Conservation (phyloP, 2,329 filamentous ascomycete genomes). For the Rutstroemia sp. region DNA sequence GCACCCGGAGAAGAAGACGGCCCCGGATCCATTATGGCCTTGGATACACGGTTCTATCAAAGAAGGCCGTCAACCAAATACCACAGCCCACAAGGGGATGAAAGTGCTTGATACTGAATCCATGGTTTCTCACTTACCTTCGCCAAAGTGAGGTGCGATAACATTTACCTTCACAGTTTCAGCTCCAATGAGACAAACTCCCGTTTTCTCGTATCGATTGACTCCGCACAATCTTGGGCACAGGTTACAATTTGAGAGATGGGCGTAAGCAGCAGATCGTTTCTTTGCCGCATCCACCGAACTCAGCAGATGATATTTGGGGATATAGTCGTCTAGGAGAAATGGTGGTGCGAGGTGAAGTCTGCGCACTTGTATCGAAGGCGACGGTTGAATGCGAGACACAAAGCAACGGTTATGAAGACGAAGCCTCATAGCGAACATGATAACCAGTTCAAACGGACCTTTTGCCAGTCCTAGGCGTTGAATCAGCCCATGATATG, state of each 20-base stretch:
- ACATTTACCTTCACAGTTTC: slow-evolving; percentile 72
- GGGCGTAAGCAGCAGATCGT: slow-evolving; percentile 63
- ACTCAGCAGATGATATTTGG: slow-evolving; percentile 62
- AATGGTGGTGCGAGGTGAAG: slow-evolving; percentile 56
- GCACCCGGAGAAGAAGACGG: slow-evolving; percentile 56
- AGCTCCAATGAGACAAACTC: slow-evolving; percentile 68
- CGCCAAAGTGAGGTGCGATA: slow-evolving; percentile 79
- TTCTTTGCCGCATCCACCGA: slow-evolving; percentile 66
- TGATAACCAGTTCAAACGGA: not conserved
- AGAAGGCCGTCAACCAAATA: not conserved
- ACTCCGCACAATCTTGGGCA: slow-evolving; percentile 72
- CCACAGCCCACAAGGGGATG: not conserved
- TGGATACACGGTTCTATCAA: slow-evolving; percentile 65
- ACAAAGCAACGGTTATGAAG: not conserved
- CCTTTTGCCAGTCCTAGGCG: not conserved
- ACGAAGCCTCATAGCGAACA: not conserved
- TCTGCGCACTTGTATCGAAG: not conserved
- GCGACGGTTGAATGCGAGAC: no score
- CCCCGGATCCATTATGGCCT: slow-evolving; percentile 71
- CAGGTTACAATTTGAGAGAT: slow-evolving; percentile 72
- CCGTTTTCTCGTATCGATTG: slow-evolving; percentile 73
- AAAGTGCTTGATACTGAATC: not conserved
- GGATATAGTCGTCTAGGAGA: slow-evolving; percentile 66
- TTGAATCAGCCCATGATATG: not conserved
- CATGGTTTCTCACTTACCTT: slow-evolving; percentile 40